Conservation (phyloP, 2,329 filamentous ascomycete genomes). For the Cladosporium sp. region DNA sequence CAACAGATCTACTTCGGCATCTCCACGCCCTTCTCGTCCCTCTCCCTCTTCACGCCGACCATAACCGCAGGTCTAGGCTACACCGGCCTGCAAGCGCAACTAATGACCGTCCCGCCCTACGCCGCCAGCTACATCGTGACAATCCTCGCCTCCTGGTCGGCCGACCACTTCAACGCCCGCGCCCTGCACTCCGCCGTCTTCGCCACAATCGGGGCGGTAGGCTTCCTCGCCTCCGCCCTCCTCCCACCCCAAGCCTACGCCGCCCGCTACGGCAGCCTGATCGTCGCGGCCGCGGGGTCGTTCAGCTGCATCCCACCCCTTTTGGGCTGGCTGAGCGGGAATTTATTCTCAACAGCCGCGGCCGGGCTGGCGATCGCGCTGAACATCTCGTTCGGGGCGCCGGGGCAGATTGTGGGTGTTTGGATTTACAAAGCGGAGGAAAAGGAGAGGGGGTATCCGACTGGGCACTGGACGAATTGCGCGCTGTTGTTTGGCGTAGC, state of each 20-base stretch:
- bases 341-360: conserved; percentile 61
- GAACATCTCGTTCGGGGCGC: conserved; percentile 60
- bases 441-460: conserved; percentile 59
- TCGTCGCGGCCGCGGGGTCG: conserved; percentile 61
- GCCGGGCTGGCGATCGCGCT: conserved; percentile 66
- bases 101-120: conserved; percentile 33
- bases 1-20: conserved; percentile 48
- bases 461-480: conserved; percentile 66
- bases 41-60: conserved; percentile 26
- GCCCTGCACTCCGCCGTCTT: conserved; percentile 49
- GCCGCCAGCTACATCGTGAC: conserved; percentile 46
- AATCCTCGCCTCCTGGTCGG: conserved; percentile 45
- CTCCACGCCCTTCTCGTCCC: conserved; percentile 28
- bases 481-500: conserved; percentile 57
- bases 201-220: conserved; percentile 49
- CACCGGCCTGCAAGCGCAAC: conserved; percentile 44
- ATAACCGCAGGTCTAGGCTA: conserved; percentile 64
- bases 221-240: conserved; percentile 60
- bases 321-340: conserved; percentile 66
- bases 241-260: conserved; percentile 58
- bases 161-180: conserved; percentile 58
- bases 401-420: conserved; percentile 67
- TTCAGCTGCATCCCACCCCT: conserved; percentile 68
- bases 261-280: conserved; percentile 65
- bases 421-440: conserved; percentile 70